Conservation (phyloP, 2,329 filamentous ascomycete species). For the Diplodia sapinea region DNA sequence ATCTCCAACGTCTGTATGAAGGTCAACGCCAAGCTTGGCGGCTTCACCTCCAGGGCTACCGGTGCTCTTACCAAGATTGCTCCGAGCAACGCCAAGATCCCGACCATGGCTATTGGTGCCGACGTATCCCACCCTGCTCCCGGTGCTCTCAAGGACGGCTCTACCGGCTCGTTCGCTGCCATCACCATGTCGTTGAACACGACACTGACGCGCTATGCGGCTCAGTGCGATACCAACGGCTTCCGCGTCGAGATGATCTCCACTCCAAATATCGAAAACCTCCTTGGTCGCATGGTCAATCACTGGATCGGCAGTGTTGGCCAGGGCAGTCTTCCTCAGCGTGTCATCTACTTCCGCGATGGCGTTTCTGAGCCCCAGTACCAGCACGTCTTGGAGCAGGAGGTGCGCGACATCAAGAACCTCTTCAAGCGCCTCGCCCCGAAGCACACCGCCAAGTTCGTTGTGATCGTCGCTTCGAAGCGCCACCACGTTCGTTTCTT, state of each 20-base stretch:
- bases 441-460: constrained; percentile 67
- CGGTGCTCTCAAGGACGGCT: constrained; percentile 53
- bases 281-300: constrained; percentile 68
- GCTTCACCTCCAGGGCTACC: constrained; percentile 67
- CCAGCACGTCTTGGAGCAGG: constrained; percentile 75
- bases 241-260: constrained; percentile 80
- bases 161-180: constrained; percentile 76
- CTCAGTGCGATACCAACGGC: constrained; percentile 82
- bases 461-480: constrained; percentile 88
- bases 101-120: constrained; percentile 83
- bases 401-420: constrained; percentile 73
- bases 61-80: constrained; percentile 43
- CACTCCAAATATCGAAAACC: constrained; percentile 66
- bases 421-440: constrained; percentile 39
- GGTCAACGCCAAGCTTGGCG: constrained; percentile 93
- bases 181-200: constrained; percentile 82
- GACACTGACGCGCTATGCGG: constrained; percentile 73
- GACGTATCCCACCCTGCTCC: constrained; percentile 87
- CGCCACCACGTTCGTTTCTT: constrained; percentile 95
- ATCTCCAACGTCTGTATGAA: constrained; percentile 96
- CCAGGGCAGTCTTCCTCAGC: constrained; percentile 64
- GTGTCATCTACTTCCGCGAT: constrained; percentile 91
- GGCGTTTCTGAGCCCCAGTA: constrained; percentile 91
- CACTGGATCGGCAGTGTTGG: constrained; percentile 67
- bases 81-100: constrained; percentile 33